phyloP scores from a whole-genome alignment of 208 protist species.

The Acanthamoeba culbertsoni region DNA sequence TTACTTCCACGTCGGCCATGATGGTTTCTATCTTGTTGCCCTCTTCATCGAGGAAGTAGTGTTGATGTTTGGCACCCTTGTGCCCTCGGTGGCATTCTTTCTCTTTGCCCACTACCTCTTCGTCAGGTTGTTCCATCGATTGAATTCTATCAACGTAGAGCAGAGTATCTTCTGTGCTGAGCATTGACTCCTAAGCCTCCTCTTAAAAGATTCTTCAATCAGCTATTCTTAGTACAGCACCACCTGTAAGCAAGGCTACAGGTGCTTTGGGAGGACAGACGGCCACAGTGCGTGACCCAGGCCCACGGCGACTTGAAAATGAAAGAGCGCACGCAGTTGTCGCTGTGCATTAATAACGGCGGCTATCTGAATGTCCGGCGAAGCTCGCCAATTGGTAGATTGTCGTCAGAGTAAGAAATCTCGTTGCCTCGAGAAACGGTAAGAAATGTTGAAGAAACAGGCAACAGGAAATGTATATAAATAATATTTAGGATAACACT shows the following conservation, averaged over 20 bases:
- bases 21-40: not conserved
- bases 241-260: not conserved
- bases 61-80: not conserved
- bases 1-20: conserved; percentile 2
- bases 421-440: not conserved
- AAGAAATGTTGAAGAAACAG: not conserved
- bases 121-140: not conserved
- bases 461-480: not conserved
- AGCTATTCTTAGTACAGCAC: not conserved
- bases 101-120: not conserved
- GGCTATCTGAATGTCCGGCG: not conserved
- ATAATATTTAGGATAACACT: not conserved
- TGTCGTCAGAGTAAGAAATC: not conserved
- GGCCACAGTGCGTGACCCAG: too few relatives aligned
- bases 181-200: not conserved
- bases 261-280: not conserved
- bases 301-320: not conserved
- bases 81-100: not conserved
- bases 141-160: not conserved
- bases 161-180: not conserved
- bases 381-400: not conserved
- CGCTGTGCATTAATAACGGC: too few relatives aligned
- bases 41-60: not conserved
- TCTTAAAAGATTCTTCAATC: not conserved
- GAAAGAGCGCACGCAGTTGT: too few relatives aligned